Percentiles rank a stretch among this genome's conserved stretches.
Evolutionary conservation across 345 rosid species (phyloP).

Genomic region (Boechera stricta): DNA sequence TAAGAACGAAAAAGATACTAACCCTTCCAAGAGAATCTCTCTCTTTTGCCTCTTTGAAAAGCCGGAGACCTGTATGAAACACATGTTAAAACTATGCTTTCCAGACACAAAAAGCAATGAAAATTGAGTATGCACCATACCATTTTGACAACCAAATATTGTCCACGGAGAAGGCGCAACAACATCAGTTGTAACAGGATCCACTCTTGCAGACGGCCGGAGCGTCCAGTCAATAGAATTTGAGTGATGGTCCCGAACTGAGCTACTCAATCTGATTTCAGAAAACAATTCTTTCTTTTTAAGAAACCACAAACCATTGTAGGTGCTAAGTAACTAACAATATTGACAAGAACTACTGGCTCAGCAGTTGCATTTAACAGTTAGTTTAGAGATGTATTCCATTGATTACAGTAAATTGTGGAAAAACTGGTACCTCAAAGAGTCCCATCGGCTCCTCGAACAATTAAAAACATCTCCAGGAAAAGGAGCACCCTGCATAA

Average conservation of each 20-base stretch:
- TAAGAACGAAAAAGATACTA: slow-evolving; percentile 38
- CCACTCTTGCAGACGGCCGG: slow-evolving; percentile 57
- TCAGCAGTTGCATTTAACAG: slow-evolving; percentile 6
- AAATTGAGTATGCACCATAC: slow-evolving; percentile 44
- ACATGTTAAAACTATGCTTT: slow-evolving; percentile 15
- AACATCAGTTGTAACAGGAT: slow-evolving; percentile 75
- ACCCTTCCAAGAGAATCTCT: slow-evolving; percentile 74
- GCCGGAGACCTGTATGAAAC: slow-evolving; percentile 72
- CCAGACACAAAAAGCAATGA: slow-evolving; percentile 4
- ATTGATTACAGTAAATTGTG: neutral
- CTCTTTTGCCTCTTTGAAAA: slow-evolving; percentile 93
- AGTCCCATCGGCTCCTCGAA: slow-evolving; percentile 74
- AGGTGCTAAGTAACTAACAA: neutral
- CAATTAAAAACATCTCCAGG: slow-evolving; percentile 59
- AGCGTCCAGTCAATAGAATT: slow-evolving; percentile 81
- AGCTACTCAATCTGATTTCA: slow-evolving; percentile 63
- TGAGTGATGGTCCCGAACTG: slow-evolving; percentile 52
- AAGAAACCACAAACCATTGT: slow-evolving; percentile 26
- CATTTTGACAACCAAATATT: slow-evolving; percentile 93
- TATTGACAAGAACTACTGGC: neutral
- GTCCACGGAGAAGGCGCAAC: slow-evolving; percentile 97
- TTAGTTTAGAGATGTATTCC: neutral
- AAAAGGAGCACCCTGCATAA: slow-evolving; percentile 61
- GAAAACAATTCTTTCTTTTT: slow-evolving; percentile 1
- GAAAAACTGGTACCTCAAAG: slow-evolving; percentile 53